These are phyloP conservation scores for Pseudonectria foliicola DNA, from an alignment of 2,329 filamentous ascomycete species.

Conservation along the genomic window DNA sequence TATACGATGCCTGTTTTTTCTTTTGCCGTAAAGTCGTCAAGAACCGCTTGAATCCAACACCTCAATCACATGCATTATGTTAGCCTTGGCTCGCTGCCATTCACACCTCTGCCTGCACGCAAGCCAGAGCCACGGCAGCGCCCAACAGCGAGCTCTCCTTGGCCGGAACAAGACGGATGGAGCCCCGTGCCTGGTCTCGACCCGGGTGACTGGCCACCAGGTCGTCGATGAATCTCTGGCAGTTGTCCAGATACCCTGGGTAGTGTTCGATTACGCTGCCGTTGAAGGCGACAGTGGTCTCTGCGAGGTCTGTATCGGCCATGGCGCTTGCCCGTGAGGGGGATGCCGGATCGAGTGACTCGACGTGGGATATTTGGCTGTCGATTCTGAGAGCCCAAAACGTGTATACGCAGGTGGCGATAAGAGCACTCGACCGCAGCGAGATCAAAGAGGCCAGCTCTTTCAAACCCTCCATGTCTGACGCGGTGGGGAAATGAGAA, in stretches of 20 bases:
- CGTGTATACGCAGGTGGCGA: conserved; percentile 52
- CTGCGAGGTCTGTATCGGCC: conserved; percentile 38
- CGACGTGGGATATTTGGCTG: conserved; percentile 32
- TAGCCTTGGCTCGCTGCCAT: too few relatives aligned
- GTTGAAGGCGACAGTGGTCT: conserved; percentile 66
- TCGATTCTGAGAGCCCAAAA: conserved; percentile 51
- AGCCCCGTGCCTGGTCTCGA: conserved; percentile 28
- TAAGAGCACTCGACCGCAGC: conserved; percentile 50
- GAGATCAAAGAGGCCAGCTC: conserved; percentile 48
- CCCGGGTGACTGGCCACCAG: conserved; percentile 36
- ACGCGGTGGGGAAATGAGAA: conserved; percentile 28
- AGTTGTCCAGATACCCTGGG: conserved; percentile 55
- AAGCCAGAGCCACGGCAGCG: conserved; percentile 63
- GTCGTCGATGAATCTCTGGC: conserved; percentile 57
- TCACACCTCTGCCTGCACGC: conserved; percentile 20
- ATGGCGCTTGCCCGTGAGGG: conserved; percentile 39
- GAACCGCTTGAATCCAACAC: too few relatives aligned
- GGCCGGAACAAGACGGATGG: conserved; percentile 59
- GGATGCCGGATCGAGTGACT: conserved; percentile 24
- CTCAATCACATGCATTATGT: too few relatives aligned
- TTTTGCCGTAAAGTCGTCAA: too few relatives aligned
- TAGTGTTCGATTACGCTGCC: conserved; percentile 76
- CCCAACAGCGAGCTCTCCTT: conserved; percentile 69
- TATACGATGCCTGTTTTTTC: too few relatives aligned
- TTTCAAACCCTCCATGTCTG: conserved; percentile 46